A percentile compares a stretch with the other conserved stretches of the same genome.
Evolutionary conservation across 345 rosid genomes (phyloP).

Genomic region (Citrus sinensis): DVS_A1.0 CM039161.1:7308501-7309000

Average conservation of each 20-base stretch:
- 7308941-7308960: background rate
- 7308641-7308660: slow-evolving; percentile 84
- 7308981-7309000: background rate
- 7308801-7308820: slow-evolving; percentile 87
- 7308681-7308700: slow-evolving; percentile 46
- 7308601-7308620: slow-evolving; percentile 70
- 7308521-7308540: slow-evolving; percentile 78
- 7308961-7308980: background rate
- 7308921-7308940: background rate
- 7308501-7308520: slow-evolving; percentile 64
- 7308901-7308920: background rate
- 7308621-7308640: slow-evolving; percentile 70
- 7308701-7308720: slow-evolving; percentile 31
- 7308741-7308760: slow-evolving; percentile 53
- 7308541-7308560: slow-evolving; percentile 73
- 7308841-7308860: slow-evolving; percentile 2
- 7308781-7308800: slow-evolving; percentile 86
- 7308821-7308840: slow-evolving; percentile 95
- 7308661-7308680: slow-evolving; percentile 64
- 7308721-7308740: slow-evolving; percentile 39
- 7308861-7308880: background rate
- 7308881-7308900: background rate
- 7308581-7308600: slow-evolving; percentile 98
- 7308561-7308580: slow-evolving; percentile 76
- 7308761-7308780: slow-evolving; percentile 58